Evolutionary conservation across 352 stramenopile genomes (phyloP), one percentile per base, ranked within the genome.

Genomic region (Phytophthora cactorum): DNA sequence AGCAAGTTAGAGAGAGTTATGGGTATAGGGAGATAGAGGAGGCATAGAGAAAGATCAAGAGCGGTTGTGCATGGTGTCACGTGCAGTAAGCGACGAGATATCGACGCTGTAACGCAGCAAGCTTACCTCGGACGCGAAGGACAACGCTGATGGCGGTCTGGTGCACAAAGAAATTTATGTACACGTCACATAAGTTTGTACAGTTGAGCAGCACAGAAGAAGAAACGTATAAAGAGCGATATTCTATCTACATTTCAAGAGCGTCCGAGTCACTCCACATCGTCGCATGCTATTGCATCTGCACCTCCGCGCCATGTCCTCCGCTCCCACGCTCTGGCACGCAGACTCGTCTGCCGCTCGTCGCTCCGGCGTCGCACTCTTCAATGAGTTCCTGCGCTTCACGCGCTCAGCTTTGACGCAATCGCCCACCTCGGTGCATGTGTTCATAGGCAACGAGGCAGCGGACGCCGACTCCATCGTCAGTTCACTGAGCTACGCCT

Each of bases 391-490:
- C 50, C 29, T 78, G 25, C 53, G 51, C 32, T 57, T 43, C 12
- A 67, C 57, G n/a, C 60, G 61, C 25, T 49, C 29, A 0, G 10
- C 25, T 27, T 47, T 78, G 15, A 45, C 10, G 27, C 31, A 65
- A 11, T 64, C 53, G 1, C 53, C 57, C 2, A 11, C 53, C 12
- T 63, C 50, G 6, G 63, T 95, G 34, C 81, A 90, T 60, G 76
- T 93, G 5, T 59, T 91, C 51, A 82, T 93, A 36, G 87, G 87
- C 52, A 95, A 95, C 55, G 87, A 95, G 61, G 85, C 87, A 12
- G 82, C 83, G 7, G 85, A 95, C 63, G 87, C 87, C 11, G 87
- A 95, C 69, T 95, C 87, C 17, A 93, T 95, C 69, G 74, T 95
- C 11, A 95, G 85, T 72, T 87, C 83, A 14, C 54, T 95, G 9